These are phyloP conservation scores for Coemansia sp. DNA, from an alignment of 192 early-diverging fungal genomes.

Conservation along the genomic window DNA sequence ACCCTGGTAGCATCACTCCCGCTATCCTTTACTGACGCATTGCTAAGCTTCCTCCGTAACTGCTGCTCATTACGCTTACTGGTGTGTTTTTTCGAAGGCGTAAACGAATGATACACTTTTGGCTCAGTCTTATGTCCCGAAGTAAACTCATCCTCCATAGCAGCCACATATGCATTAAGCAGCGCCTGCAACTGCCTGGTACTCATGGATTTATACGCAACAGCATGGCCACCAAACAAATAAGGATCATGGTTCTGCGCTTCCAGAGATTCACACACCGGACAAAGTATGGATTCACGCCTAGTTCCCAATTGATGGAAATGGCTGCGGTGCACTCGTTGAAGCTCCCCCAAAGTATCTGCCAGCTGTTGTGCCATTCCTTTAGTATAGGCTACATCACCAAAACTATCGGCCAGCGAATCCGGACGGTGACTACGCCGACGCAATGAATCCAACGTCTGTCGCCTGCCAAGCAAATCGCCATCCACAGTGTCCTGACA, in stretches of 20 bases:
- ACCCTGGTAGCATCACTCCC: slow-evolving; percentile 1
- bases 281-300: slow-evolving; percentile 2
- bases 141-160: slow-evolving; percentile 37
- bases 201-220: slow-evolving; percentile 38
- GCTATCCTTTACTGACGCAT: neutral
- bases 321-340: slow-evolving; percentile 39
- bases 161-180: slow-evolving; percentile 47
- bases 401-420: neutral
- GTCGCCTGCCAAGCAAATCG: slow-evolving; percentile 30
- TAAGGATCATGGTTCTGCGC: slow-evolving; percentile 53
- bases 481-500: neutral
- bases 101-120: slow-evolving; percentile 24
- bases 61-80: neutral
- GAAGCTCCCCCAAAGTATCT: slow-evolving; percentile 40
- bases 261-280: slow-evolving; percentile 34
- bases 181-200: slow-evolving; percentile 43
- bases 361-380: slow-evolving; percentile 38
- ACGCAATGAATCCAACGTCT: slow-evolving; percentile 35
- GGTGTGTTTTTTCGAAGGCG: slow-evolving; percentile 6
- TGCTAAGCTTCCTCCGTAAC: neutral
- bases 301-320: slow-evolving; percentile 15
- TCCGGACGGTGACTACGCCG: neutral
- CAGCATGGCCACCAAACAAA: slow-evolving; percentile 36
- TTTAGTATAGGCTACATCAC: neutral
- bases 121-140: neutral